Base-by-base conservation (phyloP, 2,329 filamentous ascomycete genomes). In the Pestalotiopsis sp. region DNA sequence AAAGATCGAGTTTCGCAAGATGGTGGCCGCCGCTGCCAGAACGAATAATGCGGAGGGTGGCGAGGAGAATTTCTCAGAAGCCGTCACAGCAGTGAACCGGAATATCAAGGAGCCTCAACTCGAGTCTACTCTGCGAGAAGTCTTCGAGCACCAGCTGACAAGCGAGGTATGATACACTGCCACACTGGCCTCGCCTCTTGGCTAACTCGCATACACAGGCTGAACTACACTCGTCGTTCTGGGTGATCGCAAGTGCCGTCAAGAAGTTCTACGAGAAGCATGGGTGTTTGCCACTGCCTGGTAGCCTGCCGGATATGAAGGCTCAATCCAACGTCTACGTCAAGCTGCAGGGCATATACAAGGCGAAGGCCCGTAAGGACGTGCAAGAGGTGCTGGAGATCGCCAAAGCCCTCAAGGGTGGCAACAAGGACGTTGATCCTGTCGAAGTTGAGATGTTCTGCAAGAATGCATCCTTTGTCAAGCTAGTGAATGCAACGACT, bases 1-100 rank as follows among this genome's bases (percentile, higher is more conserved):
- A 71, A 99, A 99, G 83, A 90, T 85, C 7, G 90, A 90, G 14
- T 98, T 99, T 77, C 87, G 92, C 67, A 87, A 90, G 35, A 80
- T 91, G 13, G 88, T 99, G 1, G 84, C 89, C 11, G 83, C 85
- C 5, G 89, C 87, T 2, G 88, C 91, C 73, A 88, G 94, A 73
- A 92, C 83, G 64, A 83, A 91, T 72, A 97, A 89, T 68, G 79
- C 93, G 0, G 94, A 97, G 78, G 94, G 94, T 59, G 93, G 92
- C 67, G 96, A 99, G 77, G 96, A 99, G 81, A 99, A 99, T 78
- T 99, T 94, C 75, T 94, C 98, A 69, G 96, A 99, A 80, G 97
- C 96, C 3, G 89, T 91, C 59, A 90, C 89, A 14, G 94, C 94
- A 4, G 94, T 98, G 1, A 84, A 98, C 74, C 97, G 97, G 79